Base-by-base conservation (phyloP, 129 eudicot species). In the Flaveria ramosissima region DNA sequence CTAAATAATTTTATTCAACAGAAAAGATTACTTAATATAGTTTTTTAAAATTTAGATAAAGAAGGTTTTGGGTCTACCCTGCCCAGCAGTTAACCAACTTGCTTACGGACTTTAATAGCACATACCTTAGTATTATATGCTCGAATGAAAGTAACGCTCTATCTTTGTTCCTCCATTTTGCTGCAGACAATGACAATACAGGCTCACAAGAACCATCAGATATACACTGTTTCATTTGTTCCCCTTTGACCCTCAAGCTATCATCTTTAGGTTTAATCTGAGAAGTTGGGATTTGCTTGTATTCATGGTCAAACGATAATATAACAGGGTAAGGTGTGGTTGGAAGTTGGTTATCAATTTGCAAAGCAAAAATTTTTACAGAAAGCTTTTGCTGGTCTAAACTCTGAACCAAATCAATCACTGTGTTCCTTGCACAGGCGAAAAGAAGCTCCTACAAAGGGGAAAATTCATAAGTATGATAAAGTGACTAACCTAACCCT, bases 241-340 rank as follows among this genome's bases (percentile, higher is more conserved):
- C 92, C 63, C 71, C 71, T 66, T 27, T 79, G 63, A 81, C 42
- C 80, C 65, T 84, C 68, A 65, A 48, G 32, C 68, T 80, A 67
- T 84, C 82, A 52, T 89, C 95, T 83, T 80, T 89, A 55, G 7
- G 59, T 81, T 72, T 87, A 4, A 59, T 76, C 69, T 87, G 86
- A 43, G 78, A 82, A 56, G 80, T 64, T 20, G 57, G 69, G 70
- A 74, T 84, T 76, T 76, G 76, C 81, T 77, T 83, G 60, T 72
- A 75, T 64, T 85, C 93, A 81, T 81, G 86, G 74, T 94, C 87
- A 68, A 95, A 95, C n/a, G 94, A 91, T 70, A 95, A 79, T 81
- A 92, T 84, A 61, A 95, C 97, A 50, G 99, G 99, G 76, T 95
- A 95, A 19, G 92, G 96, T 39, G 97, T 89, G 76, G 83, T 77